These are phyloP conservation scores for Coniella vitis DNA, from an alignment of 2,329 filamentous ascomycete species.

Conservation along the genomic window DNA sequence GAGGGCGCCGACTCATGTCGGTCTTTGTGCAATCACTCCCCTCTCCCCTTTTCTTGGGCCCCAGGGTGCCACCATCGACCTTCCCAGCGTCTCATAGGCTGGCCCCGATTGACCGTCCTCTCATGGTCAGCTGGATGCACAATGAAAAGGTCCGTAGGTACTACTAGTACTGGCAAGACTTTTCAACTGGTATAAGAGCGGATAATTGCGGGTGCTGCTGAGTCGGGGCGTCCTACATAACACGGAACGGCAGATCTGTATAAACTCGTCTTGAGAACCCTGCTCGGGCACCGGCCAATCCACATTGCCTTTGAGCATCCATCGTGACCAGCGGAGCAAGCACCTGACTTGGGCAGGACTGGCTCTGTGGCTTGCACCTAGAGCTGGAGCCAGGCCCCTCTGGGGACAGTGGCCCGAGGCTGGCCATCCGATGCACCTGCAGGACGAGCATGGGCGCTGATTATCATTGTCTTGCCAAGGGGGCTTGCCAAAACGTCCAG, in stretches of 20 bases:
- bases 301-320: slow-evolving; percentile 6
- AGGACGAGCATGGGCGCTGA: not conserved
- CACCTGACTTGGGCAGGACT: slow-evolving; percentile 15
- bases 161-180: not conserved
- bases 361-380: slow-evolving; percentile 5
- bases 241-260: slow-evolving; percentile 8
- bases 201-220: slow-evolving; percentile 2
- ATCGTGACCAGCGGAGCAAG: slow-evolving; percentile 15
- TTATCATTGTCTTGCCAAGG: no score
- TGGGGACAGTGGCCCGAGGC: slow-evolving; percentile 8
- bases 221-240: not conserved
- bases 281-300: slow-evolving; percentile 11
- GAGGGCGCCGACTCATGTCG: not conserved
- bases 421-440: not conserved
- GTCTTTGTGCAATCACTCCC: not conserved
- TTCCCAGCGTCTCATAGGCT: slow-evolving; percentile 6
- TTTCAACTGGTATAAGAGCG: not conserved
- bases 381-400: slow-evolving; percentile 5
- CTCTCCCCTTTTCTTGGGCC: not conserved
- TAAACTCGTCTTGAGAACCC: slow-evolving; percentile 5
- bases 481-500: not conserved
- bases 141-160: slow-evolving; percentile 6
- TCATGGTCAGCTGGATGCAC: slow-evolving; percentile 6
- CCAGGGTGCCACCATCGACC: slow-evolving; percentile 10
- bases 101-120: slow-evolving; percentile 7